These are phyloP conservation scores for Solanum appendiculatum DNA, from an alignment of 257 asterid species.

Conservation along the genomic window DNA sequence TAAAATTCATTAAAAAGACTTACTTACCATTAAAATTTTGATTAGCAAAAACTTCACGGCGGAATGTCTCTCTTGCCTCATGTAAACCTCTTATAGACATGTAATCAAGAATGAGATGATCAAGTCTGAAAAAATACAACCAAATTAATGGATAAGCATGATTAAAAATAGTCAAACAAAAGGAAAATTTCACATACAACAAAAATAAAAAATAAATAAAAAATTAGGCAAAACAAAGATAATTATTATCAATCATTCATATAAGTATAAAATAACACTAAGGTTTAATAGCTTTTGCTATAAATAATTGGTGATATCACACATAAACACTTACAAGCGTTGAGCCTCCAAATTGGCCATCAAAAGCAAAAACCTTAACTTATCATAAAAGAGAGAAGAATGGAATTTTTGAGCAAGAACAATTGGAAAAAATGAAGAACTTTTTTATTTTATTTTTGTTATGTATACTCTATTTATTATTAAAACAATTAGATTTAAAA, in stretches of 20 bases:
- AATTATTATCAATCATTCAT: not conserved
- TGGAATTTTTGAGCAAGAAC: not conserved
- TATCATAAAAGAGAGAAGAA: not conserved
- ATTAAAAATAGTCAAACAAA: not conserved
- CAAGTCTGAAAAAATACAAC: constrained; percentile 20
- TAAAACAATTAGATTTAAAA: not conserved
- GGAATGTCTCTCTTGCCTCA: constrained; percentile 12
- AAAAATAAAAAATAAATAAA: too few species aligned
- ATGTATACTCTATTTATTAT: not conserved
- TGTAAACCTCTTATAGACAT: constrained; percentile 17
- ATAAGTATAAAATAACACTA: not conserved
- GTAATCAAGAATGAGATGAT: constrained; percentile 22
- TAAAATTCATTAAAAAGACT: not conserved
- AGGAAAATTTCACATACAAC: not conserved
- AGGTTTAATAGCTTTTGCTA: not conserved
- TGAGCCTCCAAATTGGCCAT: not conserved
- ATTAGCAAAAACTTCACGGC: constrained; percentile 8
- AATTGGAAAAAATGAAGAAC: not conserved
- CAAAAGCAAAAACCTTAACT: not conserved
- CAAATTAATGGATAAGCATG: not conserved
- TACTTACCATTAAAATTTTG: constrained; percentile 20
- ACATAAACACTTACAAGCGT: not conserved
- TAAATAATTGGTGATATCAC: not conserved
- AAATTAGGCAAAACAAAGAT: not conserved
- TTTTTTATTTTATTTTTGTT: not conserved